Conservation (phyloP, 352 stramenopile species). For the Peronospora farinosa region DNA sequence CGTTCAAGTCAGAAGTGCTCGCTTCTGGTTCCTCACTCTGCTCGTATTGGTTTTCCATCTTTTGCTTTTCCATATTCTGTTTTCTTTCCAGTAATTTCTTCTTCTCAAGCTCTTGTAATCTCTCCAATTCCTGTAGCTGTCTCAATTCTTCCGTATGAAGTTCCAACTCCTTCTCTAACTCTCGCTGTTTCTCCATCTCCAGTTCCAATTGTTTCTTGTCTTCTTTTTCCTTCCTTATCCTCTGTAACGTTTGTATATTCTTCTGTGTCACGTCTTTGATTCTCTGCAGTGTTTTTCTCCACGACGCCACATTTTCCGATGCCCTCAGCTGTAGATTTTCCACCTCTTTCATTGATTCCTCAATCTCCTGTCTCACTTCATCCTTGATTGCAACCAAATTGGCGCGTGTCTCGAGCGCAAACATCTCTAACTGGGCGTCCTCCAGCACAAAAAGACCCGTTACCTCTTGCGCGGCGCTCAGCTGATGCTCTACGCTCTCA, state of each 20-base stretch:
- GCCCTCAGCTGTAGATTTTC: constrained; percentile 1
- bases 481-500: constrained; percentile 17
- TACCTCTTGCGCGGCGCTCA: constrained; percentile 15
- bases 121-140: constrained; percentile 6
- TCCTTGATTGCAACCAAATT: constrained; percentile 11
- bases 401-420: constrained; percentile 16
- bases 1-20: background rate
- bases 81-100: constrained; percentile 5
- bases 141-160: background rate
- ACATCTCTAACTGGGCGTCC: constrained; percentile 17
- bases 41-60: constrained; percentile 1
- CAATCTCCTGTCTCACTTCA: constrained; percentile 15
- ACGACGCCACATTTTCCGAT: constrained; percentile 16
- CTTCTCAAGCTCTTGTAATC: constrained; percentile 3
- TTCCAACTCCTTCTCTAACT: constrained; percentile 5
- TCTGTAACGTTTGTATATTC: constrained; percentile 14
- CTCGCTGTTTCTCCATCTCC: constrained; percentile 8
- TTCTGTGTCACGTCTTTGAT: constrained; percentile 15
- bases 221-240: constrained; percentile 5
- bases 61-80: background rate
- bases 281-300: constrained; percentile 17
- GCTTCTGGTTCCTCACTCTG: background rate
- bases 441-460: constrained; percentile 23
- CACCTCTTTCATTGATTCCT: constrained; percentile 11
- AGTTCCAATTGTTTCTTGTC: constrained; percentile 1